Evolutionary conservation across 768 basidiomycete genomes (phyloP).

Genomic region (Daedaleopsis nitida): DNA sequence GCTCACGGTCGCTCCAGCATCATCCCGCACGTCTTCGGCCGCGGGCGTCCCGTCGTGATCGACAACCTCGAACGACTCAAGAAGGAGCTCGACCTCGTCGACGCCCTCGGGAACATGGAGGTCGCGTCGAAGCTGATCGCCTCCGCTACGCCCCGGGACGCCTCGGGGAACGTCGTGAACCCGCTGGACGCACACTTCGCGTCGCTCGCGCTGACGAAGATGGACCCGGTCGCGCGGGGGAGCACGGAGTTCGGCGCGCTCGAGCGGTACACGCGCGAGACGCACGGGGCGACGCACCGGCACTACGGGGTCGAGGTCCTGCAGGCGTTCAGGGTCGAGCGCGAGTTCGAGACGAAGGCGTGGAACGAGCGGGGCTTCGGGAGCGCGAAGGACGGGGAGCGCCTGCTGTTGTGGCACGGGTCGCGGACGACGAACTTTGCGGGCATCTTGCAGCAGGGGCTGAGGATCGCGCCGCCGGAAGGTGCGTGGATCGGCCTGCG

Average conservation of each 20-base stretch:
- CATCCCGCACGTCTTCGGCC: conserved; percentile 65
- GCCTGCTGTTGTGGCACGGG: conserved; percentile 65
- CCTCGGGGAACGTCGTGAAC: conserved; percentile 50
- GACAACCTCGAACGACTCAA: conserved; percentile 40
- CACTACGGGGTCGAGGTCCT: conserved; percentile 44
- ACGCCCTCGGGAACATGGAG: conserved; percentile 69
- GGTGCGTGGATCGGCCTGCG: conserved; percentile 34
- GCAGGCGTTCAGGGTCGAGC: conserved; percentile 57
- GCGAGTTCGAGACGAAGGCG: conserved; percentile 37
- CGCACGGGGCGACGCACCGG: conserved; percentile 58
- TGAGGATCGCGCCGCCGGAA: conserved; percentile 68
- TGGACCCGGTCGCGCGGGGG: conserved; percentile 45
- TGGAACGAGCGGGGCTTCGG: conserved; percentile 52
- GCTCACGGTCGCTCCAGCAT: conserved; percentile 33
- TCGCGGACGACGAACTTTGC: conserved; percentile 66
- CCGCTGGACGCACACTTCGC: conserved; percentile 58
- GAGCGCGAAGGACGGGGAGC: conserved; percentile 47
- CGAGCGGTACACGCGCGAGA: conserved; percentile 50
- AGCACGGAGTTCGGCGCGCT: conserved; percentile 52
- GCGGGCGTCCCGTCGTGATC: conserved; percentile 49
- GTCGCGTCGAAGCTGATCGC: conserved; percentile 59
- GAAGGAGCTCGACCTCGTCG: conserved; percentile 62
- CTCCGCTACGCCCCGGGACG: conserved; percentile 39
- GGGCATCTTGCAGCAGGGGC: conserved; percentile 61
- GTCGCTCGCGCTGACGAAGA: conserved; percentile 51